Evolutionary conservation across 441 rosid genomes (phyloP), one percentile per base, ranked within the genome.

Genomic region (Populus hybrid): DNA sequence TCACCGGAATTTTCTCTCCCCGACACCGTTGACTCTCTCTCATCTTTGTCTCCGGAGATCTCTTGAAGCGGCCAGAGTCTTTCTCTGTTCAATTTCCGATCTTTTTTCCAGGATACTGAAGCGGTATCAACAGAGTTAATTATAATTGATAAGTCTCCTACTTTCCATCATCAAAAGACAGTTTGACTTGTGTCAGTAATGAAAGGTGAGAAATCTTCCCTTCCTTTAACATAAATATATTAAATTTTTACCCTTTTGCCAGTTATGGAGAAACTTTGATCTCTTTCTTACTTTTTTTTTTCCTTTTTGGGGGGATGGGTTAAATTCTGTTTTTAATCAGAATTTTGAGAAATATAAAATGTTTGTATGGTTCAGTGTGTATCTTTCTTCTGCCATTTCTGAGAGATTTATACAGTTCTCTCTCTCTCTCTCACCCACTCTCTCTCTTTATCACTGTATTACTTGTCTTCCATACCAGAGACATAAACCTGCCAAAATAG

Each of bases 401-500:
- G 63, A 65, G 77, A 81, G 83, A 74, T 78, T 82, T 78, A 77
- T 30, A 36, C 81, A 59, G 71, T 8, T 80, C 46, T 81, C 70
- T 38, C 46, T 40, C 14, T 40, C 26, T 26, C 26, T 26, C 2
- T 18, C 59, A 42, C 32, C 0, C 42, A 2, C 11, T 38, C 8
- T 79, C 46, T 80, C 72, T 42, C 11, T 21, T 30, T 54, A 79
- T 79, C 71, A 73, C 78, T 76, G 72, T 64, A 9, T 66, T 16
- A 38, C 63, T 82, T 89, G 85, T 72, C 77, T 73, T 36, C 70
- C 66, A 73, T 70, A 75, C 78, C 81, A 75, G 87, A 82, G 89
- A 87, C 87, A 82, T 67, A 72, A 80, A 80, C 82, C 91, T 86
- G 89, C 54, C 81, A 61, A 79, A 74, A 77, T 46, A 10, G 6